Evolutionary conservation across 2,329 filamentous ascomycete genomes (phyloP), one percentile per base, ranked within the genome.

Genomic region (Colletotrichum liaoningense): DNA sequence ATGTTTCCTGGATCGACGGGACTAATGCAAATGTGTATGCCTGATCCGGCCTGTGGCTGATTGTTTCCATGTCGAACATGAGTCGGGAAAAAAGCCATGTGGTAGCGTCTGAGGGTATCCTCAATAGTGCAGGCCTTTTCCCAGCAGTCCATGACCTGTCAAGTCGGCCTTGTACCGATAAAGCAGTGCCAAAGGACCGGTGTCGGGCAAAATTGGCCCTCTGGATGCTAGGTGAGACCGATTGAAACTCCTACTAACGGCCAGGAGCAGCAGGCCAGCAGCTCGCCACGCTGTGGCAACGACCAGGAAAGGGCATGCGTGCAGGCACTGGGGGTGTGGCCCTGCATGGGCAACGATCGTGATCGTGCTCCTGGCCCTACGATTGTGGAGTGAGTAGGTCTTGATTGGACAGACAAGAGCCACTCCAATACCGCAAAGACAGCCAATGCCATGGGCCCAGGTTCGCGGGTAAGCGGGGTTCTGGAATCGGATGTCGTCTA

Each of bases 401-500:
- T 19, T 63, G 26, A 42, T 62, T 62, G 68, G 46, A 3, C 16
- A 19, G 30, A 33, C 16, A 11, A 55, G 24, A 33, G 35, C 7
- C n/a, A 22, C 28, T 55, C 9, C 28, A 16, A 24, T 22, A 49
- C 26, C 42, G 42, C 52, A 30, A 16, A 9, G 24, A 54, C 63
- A 16, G 19, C 8, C 5, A 64, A 14, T 58, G 22, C 16, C 63
- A 30, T 22, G 33, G 46, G 33, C n/a, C 49, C 63, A 7, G 38
- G 9, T 16, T 1, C 8, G 56, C 26, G 4, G 56, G 42, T 24
- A 28, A 54, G 35, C 58, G 49, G 54, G 30, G 42, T 33, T 42
- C 22, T 56, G 8, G 42, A 63, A 19, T 9, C 42, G 24, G 55
- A 35, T 42, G 69, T 69, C 33, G 59, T 69, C 38, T 49, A 35